Percentiles rank a stretch among this genome's conserved stretches.
phyloP scores from a whole-genome alignment of 1,284 basidiomycete species.

The Tilletia setariae region DNA sequence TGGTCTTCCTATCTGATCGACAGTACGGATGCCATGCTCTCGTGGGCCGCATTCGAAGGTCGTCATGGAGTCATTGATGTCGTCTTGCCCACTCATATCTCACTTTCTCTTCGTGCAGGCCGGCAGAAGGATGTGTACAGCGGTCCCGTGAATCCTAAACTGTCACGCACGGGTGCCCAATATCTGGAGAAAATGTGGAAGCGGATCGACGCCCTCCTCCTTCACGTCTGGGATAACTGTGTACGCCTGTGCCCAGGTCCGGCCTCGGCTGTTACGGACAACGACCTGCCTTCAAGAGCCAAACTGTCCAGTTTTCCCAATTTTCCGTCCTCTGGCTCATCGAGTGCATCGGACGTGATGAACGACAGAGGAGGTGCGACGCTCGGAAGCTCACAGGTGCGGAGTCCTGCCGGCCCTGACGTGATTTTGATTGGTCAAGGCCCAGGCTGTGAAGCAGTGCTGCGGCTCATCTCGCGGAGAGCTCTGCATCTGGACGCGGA shows the following conservation, averaged over 20 bases:
- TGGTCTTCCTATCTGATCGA: constrained; percentile 15
- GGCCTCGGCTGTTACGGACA: neutral
- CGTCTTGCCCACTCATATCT: neutral
- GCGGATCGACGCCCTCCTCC: neutral
- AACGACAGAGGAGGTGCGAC: no score
- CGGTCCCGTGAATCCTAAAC: neutral
- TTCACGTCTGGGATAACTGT: neutral
- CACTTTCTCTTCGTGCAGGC: neutral
- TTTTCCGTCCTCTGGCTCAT: neutral
- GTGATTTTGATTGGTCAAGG: constrained; percentile 17
- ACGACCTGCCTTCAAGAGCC: neutral
- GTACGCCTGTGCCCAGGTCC: neutral
- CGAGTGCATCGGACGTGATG: no score
- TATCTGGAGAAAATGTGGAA: neutral
- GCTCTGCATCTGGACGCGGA: neutral
- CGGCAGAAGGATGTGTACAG: neutral
- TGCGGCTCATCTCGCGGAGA: neutral
- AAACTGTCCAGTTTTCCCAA: neutral
- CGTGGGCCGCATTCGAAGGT: neutral
- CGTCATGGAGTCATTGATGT: constrained; percentile 11
- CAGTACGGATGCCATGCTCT: constrained; percentile 6
- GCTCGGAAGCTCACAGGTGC: neutral
- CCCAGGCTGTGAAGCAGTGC: constrained; percentile 10
- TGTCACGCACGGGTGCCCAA: neutral
- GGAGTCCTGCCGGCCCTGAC: neutral